A percentile compares a stretch with the other conserved stretches of the same genome.
Evolutionary conservation across 2,329 filamentous ascomycete genomes (phyloP).

Genomic region (Colletotrichum gloeosporioides): DNA sequence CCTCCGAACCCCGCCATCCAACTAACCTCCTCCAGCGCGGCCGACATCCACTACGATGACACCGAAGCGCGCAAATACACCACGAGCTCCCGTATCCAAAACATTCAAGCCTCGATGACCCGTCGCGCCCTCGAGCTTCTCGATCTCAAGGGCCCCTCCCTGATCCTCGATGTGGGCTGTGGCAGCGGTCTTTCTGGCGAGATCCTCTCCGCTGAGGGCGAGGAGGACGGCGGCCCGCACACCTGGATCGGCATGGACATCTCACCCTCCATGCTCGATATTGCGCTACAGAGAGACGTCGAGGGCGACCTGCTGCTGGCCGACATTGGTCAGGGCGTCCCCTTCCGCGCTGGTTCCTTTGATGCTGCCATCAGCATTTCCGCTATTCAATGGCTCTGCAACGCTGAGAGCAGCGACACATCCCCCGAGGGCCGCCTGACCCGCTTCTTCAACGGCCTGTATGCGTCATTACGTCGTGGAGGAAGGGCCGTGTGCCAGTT

Average conservation of each 20-base stretch:
- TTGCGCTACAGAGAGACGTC: slow-evolving; percentile 88
- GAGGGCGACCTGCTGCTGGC: slow-evolving; percentile 94
- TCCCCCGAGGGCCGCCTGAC: slow-evolving; percentile 78
- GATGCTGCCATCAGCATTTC: slow-evolving; percentile 95
- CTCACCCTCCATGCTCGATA: slow-evolving; percentile 92
- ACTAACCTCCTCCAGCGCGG: slow-evolving; percentile 64
- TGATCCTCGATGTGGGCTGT: slow-evolving; percentile 97
- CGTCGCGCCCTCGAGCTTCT: slow-evolving; percentile 91
- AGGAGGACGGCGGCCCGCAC: slow-evolving; percentile 82
- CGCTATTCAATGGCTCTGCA: slow-evolving; percentile 98
- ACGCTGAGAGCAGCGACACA: slow-evolving; percentile 88
- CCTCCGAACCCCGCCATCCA: slow-evolving; percentile 10
- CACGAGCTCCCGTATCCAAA: slow-evolving; percentile 92
- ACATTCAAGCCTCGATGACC: slow-evolving; percentile 95
- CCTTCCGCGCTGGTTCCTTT: slow-evolving; percentile 90
- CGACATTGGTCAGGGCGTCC: slow-evolving; percentile 94
- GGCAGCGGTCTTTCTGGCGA: slow-evolving; percentile 94
- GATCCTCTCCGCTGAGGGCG: slow-evolving; percentile 77
- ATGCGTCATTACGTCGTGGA: slow-evolving; percentile 81
- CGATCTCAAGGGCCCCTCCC: slow-evolving; percentile 75
- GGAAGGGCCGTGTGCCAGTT: slow-evolving; percentile 96
- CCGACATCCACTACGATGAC: slow-evolving; percentile 98
- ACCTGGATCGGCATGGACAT: slow-evolving; percentile 98
- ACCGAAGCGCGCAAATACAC: slow-evolving; percentile 96
- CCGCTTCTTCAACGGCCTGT: slow-evolving; percentile 92